These are phyloP conservation scores for Phytopythium litorale DNA, from an alignment of 352 stramenopile genomes.

Conservation along the genomic window DNA sequence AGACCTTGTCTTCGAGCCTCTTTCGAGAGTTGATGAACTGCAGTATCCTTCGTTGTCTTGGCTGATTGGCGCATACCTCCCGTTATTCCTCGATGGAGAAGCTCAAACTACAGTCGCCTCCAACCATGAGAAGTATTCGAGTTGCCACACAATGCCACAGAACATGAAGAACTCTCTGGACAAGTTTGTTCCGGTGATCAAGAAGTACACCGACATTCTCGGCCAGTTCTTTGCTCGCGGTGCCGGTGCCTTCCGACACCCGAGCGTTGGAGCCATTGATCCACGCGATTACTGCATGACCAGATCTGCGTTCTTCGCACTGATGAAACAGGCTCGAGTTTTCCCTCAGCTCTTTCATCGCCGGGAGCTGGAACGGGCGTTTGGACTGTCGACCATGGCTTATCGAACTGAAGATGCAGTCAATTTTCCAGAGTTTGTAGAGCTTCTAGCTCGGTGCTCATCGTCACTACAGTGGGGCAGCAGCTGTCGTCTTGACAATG, in stretches of 20 bases:
- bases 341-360: constrained; percentile 61
- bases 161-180: constrained; percentile 25
- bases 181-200: constrained; percentile 34
- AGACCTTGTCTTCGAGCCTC: neutral
- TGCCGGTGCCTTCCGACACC: constrained; percentile 7
- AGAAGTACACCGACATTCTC: constrained; percentile 36
- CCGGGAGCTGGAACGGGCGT: constrained; percentile 42
- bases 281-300: constrained; percentile 24
- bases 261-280: constrained; percentile 6
- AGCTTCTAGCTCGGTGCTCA: constrained; percentile 50
- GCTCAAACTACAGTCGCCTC: neutral
- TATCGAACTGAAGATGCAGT: constrained; percentile 21
- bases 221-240: constrained; percentile 36
- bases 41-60: constrained; percentile 1
- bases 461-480: constrained; percentile 40
- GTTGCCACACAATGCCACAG: constrained; percentile 17
- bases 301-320: constrained; percentile 24
- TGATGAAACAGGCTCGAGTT: constrained; percentile 52
- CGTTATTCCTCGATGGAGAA: neutral
- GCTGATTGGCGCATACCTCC: neutral
- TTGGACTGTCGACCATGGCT: constrained; percentile 30
- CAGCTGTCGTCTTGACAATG: constrained; percentile 1
- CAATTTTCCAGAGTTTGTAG: constrained; percentile 61
- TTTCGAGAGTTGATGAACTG: neutral
- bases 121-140: constrained; percentile 16